A percentile compares a stretch with the other conserved stretches of the same genome.
Evolutionary conservation across 495 filamentous ascomycete genomes (phyloP).

Genomic region (Aspergillus homomorphus): DNA sequence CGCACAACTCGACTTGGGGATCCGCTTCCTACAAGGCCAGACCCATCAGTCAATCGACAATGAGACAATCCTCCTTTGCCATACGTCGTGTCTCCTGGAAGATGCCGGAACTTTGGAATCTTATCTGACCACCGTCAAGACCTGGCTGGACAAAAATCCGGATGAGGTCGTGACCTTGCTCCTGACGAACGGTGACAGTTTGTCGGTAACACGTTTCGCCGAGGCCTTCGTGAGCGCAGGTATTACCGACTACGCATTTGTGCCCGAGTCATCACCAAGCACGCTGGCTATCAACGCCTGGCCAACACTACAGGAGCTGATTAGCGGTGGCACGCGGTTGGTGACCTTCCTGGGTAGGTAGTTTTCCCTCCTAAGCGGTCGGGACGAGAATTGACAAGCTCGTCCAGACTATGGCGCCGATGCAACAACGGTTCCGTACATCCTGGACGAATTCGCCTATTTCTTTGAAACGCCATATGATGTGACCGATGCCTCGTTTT

Average conservation of each 20-base stretch:
- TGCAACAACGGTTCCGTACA: constrained; percentile 50
- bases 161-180: constrained; percentile 69
- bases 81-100: constrained; percentile 60
- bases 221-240: constrained; percentile 52
- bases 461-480: constrained; percentile 72
- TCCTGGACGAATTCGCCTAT: constrained; percentile 67
- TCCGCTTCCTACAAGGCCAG: constrained; percentile 68
- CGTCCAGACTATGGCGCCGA: constrained; percentile 47
- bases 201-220: constrained; percentile 48
- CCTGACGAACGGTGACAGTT: constrained; percentile 63
- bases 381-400: not conserved
- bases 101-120: constrained; percentile 59
- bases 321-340: constrained; percentile 55
- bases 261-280: constrained; percentile 33
- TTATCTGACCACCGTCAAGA: constrained; percentile 57
- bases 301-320: constrained; percentile 64
- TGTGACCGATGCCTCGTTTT: constrained; percentile 47
- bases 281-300: constrained; percentile 43
- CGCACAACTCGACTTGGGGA: constrained; percentile 62
- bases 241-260: constrained; percentile 57
- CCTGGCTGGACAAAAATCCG: constrained; percentile 62
- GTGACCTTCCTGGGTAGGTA: constrained; percentile 57
- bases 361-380: not conserved
- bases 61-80: constrained; percentile 59
- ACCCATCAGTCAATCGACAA: constrained; percentile 51